These are phyloP conservation scores for Phytophthora pisi DNA, from an alignment of 352 stramenopile genomes.

Conservation along the genomic window DNA sequence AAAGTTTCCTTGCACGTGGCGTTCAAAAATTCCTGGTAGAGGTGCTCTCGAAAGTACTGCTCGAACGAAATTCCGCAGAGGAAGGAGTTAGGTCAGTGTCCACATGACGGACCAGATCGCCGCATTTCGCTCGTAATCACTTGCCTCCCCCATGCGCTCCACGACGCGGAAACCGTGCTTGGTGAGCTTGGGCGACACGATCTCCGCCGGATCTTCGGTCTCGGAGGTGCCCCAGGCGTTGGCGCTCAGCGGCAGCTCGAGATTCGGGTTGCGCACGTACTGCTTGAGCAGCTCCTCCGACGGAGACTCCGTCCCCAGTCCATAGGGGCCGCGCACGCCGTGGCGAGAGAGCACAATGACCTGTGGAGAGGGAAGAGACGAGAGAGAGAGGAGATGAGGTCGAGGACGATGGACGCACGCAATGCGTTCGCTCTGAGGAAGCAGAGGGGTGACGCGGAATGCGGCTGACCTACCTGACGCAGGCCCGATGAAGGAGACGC, in stretches of 20 bases:
- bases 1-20: slow-evolving; percentile 62
- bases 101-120: slow-evolving; percentile 5
- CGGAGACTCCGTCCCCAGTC: slow-evolving; percentile 56
- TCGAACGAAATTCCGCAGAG: slow-evolving; percentile 17
- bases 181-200: slow-evolving; percentile 81
- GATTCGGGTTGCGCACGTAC: slow-evolving; percentile 67
- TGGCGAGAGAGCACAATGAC: slow-evolving; percentile 77
- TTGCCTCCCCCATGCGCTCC: slow-evolving; percentile 68
- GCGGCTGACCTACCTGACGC: slow-evolving; percentile 29
- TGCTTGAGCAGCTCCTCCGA: slow-evolving; percentile 54
- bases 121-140: slow-evolving; percentile 2
- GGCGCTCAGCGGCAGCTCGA: slow-evolving; percentile 58
- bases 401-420: slow-evolving; percentile 14
- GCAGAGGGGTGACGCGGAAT: neutral
- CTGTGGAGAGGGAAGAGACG: slow-evolving; percentile 22
- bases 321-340: slow-evolving; percentile 77
- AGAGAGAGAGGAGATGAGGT: neutral
- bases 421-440: slow-evolving; percentile 5
- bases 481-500: slow-evolving; percentile 26
- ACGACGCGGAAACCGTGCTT: slow-evolving; percentile 72
- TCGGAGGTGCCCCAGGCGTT: slow-evolving; percentile 73
- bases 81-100: slow-evolving; percentile 1
- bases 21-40: slow-evolving; percentile 68
- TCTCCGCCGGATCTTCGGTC: slow-evolving; percentile 61
- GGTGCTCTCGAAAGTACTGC: slow-evolving; percentile 74